These are phyloP conservation scores for Corrigiola litoralis DNA, from an alignment of 179 eudicot genomes.

Conservation along the genomic window DNA sequence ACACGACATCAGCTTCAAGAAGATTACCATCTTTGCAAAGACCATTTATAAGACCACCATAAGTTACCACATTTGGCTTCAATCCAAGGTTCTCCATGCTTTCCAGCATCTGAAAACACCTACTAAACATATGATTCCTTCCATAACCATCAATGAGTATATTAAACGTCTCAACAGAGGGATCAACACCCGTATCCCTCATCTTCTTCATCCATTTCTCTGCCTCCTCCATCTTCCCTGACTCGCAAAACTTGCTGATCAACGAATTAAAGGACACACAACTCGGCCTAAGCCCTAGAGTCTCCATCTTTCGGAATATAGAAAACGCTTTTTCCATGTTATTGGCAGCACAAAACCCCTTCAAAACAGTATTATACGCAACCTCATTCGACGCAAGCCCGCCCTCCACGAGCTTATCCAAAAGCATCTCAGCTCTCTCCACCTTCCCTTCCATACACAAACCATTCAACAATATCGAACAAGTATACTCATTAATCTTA, in stretches of 20 bases:
- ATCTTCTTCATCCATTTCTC: slow-evolving; percentile 51
- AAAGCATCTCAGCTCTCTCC: slow-evolving; percentile 53
- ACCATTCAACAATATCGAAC: slow-evolving; percentile 55
- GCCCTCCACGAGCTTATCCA: slow-evolving; percentile 33
- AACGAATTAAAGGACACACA: slow-evolving; percentile 49
- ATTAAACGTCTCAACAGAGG: slow-evolving; percentile 60
- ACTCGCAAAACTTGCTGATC: slow-evolving; percentile 44
- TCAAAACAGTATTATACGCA: slow-evolving; percentile 53
- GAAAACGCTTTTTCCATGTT: slow-evolving; percentile 49
- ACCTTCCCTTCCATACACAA: slow-evolving; percentile 60
- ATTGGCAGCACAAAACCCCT: slow-evolving; percentile 52
- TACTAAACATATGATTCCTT: slow-evolving; percentile 38
- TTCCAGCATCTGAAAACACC: slow-evolving; percentile 59
- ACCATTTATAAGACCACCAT: slow-evolving; percentile 62
- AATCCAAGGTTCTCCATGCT: slow-evolving; percentile 54
- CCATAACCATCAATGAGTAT: slow-evolving; percentile 68
- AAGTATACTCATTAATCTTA: slow-evolving; percentile 41
- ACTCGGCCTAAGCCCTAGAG: slow-evolving; percentile 40
- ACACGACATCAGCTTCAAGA: slow-evolving; percentile 59
- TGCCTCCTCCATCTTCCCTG: slow-evolving; percentile 53
- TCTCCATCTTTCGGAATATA: slow-evolving; percentile 45
- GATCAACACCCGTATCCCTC: slow-evolving; percentile 46
- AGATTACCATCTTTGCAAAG: slow-evolving; percentile 64
- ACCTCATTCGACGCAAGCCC: slow-evolving; percentile 50
- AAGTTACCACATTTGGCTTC: slow-evolving; percentile 56